Evolutionary conservation across 805 yeast species (phyloP), one percentile per base, ranked within the genome.

Genomic region (Metschnikowia baotianmanensis): DNA sequence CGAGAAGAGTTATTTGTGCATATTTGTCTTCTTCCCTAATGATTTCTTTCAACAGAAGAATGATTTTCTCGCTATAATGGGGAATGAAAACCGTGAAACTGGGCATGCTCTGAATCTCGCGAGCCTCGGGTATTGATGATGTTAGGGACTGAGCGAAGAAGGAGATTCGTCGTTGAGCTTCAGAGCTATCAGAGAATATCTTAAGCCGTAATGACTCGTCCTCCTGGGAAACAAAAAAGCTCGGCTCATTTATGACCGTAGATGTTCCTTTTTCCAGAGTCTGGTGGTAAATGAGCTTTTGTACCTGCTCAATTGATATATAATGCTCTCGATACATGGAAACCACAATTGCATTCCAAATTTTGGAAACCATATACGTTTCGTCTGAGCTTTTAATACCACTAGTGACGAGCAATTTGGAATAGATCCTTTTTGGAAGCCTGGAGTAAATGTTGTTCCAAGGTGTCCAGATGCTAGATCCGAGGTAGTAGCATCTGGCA

Each of bases 11-110:
- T 41, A 93, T 93, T 65, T 96, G 86, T 18, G 98, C 86, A 67
- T 85, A 88, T 69, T 89, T 96, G 61, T 90, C 96, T 65, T 93
- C 98, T 71, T 91, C 98, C 59, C 96, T 83, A 56, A 93, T 91
- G 60, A 93, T 89, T 67, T 91, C 99, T 63, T 95, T 84, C 58
- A 93, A 73, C n/a, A 96, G 87, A 36, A 91, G 71, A 55, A 90
- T 74, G 48, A 91, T 91, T 80, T 89, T 91, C 72, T 91, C 99
- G 51, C 93, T 76, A 69, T 91, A 91, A 66, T 91, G 99, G 58
- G 99, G 98, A 53, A 91, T 85, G 66, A 91, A 74, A 17, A 93
- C 98, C 28, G 55, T 34, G 33, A 51, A 51, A 9, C 35, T 42
- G 2, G 55, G 53, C 55, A 49, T 49, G 18, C 41, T 40, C 10